Evolutionary conservation across 129 eudicot genomes (phyloP).

Genomic region (carrot (Daucus carota)): DNA sequence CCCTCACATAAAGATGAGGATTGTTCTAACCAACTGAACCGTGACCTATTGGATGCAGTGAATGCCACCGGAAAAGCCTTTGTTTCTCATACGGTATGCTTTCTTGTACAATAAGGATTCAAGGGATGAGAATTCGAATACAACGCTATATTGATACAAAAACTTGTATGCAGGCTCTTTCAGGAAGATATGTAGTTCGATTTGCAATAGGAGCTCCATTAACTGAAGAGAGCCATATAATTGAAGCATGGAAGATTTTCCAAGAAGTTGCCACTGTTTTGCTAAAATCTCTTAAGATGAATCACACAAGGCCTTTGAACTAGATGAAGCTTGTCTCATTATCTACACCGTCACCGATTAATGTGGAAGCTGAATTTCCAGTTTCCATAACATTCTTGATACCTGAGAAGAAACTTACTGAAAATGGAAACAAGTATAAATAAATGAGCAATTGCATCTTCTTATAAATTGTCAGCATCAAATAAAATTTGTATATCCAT

Average conservation of each 20-base stretch:
- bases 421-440: not conserved
- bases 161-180: constrained; percentile 43
- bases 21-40: constrained; percentile 54
- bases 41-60: constrained; percentile 60
- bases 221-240: constrained; percentile 76
- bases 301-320: not conserved
- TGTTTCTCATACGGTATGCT: constrained; percentile 87
- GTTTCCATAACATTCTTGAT: not conserved
- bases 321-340: not conserved
- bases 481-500: too few relatives aligned
- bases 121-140: not conserved
- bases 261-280: constrained; percentile 60
- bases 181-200: constrained; percentile 57
- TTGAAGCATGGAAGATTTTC: constrained; percentile 65
- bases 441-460: not conserved
- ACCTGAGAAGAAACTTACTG: not conserved
- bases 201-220: constrained; percentile 92
- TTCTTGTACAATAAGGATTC: not conserved
- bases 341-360: not conserved
- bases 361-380: not conserved
- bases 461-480: too few relatives aligned
- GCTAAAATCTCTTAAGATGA: constrained; percentile 13
- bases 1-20: constrained; percentile 41
- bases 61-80: constrained; percentile 79
- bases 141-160: too few relatives aligned